Evolutionary conservation across 1,139 yeast species (phyloP), one percentile per base, ranked within the genome.

Genomic region (Suhomyces choctaworum): DNA sequence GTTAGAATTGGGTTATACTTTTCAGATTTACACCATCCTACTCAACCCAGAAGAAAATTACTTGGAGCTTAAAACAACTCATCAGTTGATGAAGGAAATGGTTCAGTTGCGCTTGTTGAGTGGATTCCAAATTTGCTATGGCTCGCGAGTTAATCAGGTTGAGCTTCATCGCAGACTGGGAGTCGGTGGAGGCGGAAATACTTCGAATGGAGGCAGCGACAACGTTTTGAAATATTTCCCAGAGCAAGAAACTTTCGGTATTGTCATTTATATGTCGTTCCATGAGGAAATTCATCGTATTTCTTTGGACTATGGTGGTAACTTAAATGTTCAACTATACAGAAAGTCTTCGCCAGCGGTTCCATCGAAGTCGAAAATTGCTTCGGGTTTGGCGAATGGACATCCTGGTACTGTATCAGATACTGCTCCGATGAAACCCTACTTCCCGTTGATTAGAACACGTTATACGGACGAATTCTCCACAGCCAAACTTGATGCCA

Each of bases 91-190:
- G 73, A 76, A 88, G 37, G 95, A 88, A 51, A 87, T 92, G 95
- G 80, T 94, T 9, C 85, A 89, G 32, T 65, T 87, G 44, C 67
- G 99, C 41, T 66, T 94, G 16, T 72, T 87, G 35, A 69, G 88
- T 41, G 98, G 99, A 0, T 94, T 89, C 54, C 99, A 94, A 56
- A 80, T 92, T 17, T 88, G 95, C 48, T 77, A 76, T 31, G 94
- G 95, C 1, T 75, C 76, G 1, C 65, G 64, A 22, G 92, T 88
- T 0, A 70, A 71, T 27, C 72, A 70, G 32, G 76, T 86, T 2
- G 97, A 89, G 56, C 62, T 70, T 2, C 80, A 74, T 41, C 62
- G 81, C 34, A 70, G 73, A 29, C 73, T 82, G 0, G 77, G 78
- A n/a, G 20, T 25, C 13, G 33, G 32, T 3, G 25, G 26, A 2